Percentiles rank a stretch among this genome's conserved stretches.
Evolutionary conservation across 164 flowering plant genomes (phyloP).

Genomic region (Liquidambar formosana): DNA sequence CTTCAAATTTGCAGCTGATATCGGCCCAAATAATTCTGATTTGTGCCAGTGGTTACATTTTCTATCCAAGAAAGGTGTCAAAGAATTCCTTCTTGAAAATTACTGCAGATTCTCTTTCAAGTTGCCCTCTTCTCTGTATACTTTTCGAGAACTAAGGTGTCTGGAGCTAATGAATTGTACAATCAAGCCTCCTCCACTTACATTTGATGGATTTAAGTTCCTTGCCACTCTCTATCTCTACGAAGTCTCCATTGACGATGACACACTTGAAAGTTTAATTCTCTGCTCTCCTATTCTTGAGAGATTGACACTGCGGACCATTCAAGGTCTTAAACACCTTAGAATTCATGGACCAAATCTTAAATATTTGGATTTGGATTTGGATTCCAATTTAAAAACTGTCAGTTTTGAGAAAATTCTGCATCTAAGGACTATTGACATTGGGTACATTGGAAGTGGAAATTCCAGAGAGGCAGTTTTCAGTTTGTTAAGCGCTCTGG

Average conservation of each 20-base stretch:
- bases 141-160: constrained; percentile 7
- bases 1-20: constrained; percentile 16
- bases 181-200: constrained; percentile 3
- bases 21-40: constrained; percentile 11
- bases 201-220: constrained; percentile 10
- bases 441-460: background rate
- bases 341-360: constrained; percentile 12
- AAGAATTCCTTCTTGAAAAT: constrained; percentile 11
- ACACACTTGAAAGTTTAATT: no score
- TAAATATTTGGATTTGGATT: constrained; percentile 10
- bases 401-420: constrained; percentile 7
- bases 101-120: constrained; percentile 2
- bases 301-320: constrained; percentile 5
- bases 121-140: constrained; percentile 6
- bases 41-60: no score
- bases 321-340: constrained; percentile 6
- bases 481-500: constrained; percentile 6
- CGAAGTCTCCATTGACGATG: background rate
- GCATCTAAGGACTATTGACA: constrained; percentile 1
- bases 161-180: constrained; percentile 15
- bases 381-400: constrained; percentile 11
- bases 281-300: constrained; percentile 13
- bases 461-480: no score
- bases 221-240: constrained; percentile 13
- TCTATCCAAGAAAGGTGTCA: constrained; percentile 13